A percentile compares a stretch with the other conserved stretches of the same genome.
Evolutionary conservation across 257 asterid genomes (phyloP).

Genomic region (Capsicum chinense): DNA sequence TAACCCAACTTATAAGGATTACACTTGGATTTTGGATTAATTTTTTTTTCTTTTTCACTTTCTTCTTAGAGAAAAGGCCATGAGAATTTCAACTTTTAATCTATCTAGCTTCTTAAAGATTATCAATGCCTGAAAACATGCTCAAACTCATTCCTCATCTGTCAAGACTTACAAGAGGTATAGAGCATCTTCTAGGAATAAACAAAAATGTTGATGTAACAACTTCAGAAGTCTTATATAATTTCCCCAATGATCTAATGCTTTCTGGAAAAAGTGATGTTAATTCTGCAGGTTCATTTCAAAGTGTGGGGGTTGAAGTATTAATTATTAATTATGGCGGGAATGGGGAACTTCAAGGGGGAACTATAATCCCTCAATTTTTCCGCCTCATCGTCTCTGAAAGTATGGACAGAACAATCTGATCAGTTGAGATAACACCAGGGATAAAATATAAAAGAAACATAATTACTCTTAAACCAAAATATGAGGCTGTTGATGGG

Average conservation of each 20-base stretch:
- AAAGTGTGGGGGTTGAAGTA: neutral
- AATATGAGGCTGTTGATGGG: neutral
- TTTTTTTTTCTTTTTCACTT: neutral
- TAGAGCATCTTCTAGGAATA: neutral
- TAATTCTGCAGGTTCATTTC: neutral
- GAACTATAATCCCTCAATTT: neutral
- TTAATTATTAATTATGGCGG: neutral
- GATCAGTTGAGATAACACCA: neutral
- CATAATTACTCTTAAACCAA: neutral
- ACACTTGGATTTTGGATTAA: neutral
- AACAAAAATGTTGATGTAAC: neutral
- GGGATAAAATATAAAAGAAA: neutral
- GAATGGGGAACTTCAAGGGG: neutral
- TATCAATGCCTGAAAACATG: neutral
- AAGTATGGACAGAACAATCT: neutral
- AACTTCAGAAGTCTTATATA: neutral
- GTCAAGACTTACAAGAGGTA: neutral
- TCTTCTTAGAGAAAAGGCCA: neutral
- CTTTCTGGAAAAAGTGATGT: neutral
- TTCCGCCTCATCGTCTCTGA: neutral
- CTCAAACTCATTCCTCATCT: constrained; percentile 12
- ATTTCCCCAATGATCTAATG: neutral
- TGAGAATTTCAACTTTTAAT: neutral
- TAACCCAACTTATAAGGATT: neutral
- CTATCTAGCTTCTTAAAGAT: neutral